These are phyloP conservation scores for Mycosphaerelloides madeirae DNA, from an alignment of 2,329 filamentous ascomycete genomes.

Conservation along the genomic window DNA sequence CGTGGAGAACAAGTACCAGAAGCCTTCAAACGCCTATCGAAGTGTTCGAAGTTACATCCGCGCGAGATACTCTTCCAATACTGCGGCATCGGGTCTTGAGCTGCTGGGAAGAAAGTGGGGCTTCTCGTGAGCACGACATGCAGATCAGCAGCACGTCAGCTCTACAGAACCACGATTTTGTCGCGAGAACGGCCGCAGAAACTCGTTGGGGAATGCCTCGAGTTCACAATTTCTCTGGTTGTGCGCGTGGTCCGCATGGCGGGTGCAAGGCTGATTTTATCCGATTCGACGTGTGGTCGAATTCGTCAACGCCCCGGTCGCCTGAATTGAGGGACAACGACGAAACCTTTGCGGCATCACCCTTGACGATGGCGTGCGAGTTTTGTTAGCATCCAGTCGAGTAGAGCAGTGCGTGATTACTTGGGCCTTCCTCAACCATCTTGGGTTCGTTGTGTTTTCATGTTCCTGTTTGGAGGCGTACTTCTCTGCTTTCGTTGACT, in stretches of 20 bases:
- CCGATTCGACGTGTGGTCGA: no score
- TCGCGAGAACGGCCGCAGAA: no score
- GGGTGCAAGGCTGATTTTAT: no score
- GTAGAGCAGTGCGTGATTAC: no score
- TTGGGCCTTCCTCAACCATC: no score
- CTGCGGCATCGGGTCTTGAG: background rate
- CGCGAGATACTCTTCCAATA: background rate
- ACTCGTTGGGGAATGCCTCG: background rate
- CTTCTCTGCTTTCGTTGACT: no score
- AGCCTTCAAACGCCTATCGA: constrained; percentile 1
- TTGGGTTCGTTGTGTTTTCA: no score
- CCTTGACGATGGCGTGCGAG: constrained; percentile 14
- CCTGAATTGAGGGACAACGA: no score
- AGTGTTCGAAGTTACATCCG: no score
- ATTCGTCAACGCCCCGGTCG: background rate
- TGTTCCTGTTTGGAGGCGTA: no score
- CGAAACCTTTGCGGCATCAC: constrained; percentile 5
- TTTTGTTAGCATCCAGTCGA: no score
- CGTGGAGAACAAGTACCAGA: background rate
- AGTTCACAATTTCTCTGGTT: constrained; percentile 8
- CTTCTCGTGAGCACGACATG: constrained; percentile 4
- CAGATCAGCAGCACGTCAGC: constrained; percentile 2
- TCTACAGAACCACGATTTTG: no score
- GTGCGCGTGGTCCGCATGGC: constrained; percentile 12
- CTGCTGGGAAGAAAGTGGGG: constrained; percentile 1